Base-by-base conservation (phyloP, 257 asterid species). In the Nicotiana sylvestris region DNA sequence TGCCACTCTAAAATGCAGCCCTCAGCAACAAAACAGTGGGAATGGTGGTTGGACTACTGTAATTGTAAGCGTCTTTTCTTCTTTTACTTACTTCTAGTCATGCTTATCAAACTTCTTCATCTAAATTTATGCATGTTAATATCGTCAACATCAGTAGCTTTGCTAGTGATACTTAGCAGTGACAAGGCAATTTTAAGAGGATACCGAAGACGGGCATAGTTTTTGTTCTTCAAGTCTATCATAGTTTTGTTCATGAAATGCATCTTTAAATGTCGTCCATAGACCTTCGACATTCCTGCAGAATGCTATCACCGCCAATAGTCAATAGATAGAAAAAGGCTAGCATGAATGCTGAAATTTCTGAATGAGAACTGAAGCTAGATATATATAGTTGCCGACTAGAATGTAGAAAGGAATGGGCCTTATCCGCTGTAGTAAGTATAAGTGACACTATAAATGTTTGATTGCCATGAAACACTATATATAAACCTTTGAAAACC, bases 11-110 rank as follows among this genome's bases (percentile, higher is more conserved):
- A 94, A 91, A 85, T 94, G 98, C 91, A 92, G 97, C 88, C 90
- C 92, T 61, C 91, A 87, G 79, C 85, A 88, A 58, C 87, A 88
- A 80, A 89, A 89, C 30, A 86, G 57, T 29, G 90, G 89, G 68
- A 95, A 92, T 80, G 91, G 89, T 62, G 90, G 97, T 77, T 95
- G 97, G 96, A 72, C 91, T 58, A 90, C 97, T 69, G 91, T 95
- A 53, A 85, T 92, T 5, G 98, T 95, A 95, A 91, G 97, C 5
- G 82, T 66, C 13, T 79, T 21, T 37, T 51, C 13, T 27, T 60
- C 32, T 70, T 35, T 49, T 37, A 3, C 17, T 67, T 82, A 15
- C 56, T 21, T 66, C 66, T 9, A 27, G 18, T 9, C 39, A 25
- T 21, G 4, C 11, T 57, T 51, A 25, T 70, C 29, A 16, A 30